A percentile compares a stretch with the other conserved stretches of the same genome.
phyloP scores from a whole-genome alignment of 1,284 basidiomycete species.

The Termitomyces sp. region DNA sequence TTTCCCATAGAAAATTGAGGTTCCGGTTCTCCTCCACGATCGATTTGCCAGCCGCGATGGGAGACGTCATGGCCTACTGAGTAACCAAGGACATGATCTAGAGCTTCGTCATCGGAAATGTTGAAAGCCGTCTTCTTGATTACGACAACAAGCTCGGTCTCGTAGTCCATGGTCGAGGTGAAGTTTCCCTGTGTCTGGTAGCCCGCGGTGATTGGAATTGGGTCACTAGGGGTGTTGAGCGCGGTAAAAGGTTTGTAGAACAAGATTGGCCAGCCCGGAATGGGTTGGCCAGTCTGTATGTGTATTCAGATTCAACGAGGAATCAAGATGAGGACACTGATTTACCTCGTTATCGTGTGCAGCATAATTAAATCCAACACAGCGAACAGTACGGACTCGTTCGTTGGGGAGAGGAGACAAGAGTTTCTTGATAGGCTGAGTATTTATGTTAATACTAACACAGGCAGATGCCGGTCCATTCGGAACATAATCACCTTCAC shows the following conservation, averaged over 20 bases:
- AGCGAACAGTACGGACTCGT: constrained; percentile 29
- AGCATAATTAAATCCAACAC: constrained; percentile 37
- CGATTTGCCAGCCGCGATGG: constrained; percentile 41
- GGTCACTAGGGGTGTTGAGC: constrained; percentile 32
- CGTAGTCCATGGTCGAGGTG: constrained; percentile 38
- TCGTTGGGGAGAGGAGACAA: constrained; percentile 32
- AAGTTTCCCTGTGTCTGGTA: constrained; percentile 39
- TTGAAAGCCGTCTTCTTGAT: constrained; percentile 40
- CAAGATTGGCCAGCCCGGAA: constrained; percentile 31
- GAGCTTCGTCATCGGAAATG: constrained; percentile 36
- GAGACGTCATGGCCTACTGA: constrained; percentile 37
- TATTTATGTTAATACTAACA: neutral
- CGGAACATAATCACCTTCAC: constrained; percentile 23
- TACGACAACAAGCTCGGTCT: constrained; percentile 40
- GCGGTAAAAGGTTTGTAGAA: constrained; percentile 40
- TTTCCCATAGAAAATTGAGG: constrained; percentile 43
- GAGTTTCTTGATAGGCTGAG: constrained; percentile 30
- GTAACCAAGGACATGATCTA: constrained; percentile 41
- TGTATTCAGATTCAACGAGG: neutral
- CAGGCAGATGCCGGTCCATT: neutral
- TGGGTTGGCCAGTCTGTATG: constrained; percentile 18
- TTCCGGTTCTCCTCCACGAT: constrained; percentile 34
- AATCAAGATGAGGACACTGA: neutral
- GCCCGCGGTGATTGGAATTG: constrained; percentile 32
- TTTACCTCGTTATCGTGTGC: constrained; percentile 29